Evolutionary conservation across 2,329 filamentous ascomycete genomes (phyloP), one percentile per base, ranked within the genome.

Genomic region (Diaporthe vaccinii): DNA sequence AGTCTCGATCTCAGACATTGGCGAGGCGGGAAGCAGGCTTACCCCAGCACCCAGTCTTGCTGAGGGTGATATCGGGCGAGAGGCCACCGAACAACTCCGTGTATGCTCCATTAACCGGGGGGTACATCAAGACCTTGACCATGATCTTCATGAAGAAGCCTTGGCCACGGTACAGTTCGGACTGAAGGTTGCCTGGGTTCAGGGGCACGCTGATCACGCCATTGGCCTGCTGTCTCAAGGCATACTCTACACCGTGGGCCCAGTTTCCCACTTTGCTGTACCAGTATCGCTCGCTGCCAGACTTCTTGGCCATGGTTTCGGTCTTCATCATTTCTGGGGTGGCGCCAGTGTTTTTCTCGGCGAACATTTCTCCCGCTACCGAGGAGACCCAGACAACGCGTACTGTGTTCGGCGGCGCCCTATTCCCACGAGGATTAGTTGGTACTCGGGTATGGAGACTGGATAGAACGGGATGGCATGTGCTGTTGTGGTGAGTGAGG

Each of bases 261-360:
- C 76, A 79, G 34, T 57, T 76, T 51, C 78, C 80, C 53, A 75
- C 76, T 78, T 82, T 82, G 78, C 79, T 81, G 62, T 75, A 71
- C 58, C 77, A 78, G 73, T 81, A 82, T 22, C 75, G 68, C 12
- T 75, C 65, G 41, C n/a, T 31, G 28, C 36, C 49, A 25, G 51
- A 41, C n/a, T 39, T 51, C 49, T 51, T 51, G 20, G 49, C 49
- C 34, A 25, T n/a, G 53, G n/a, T 36, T 17, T 34, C 53, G 51
- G 53, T 72, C 44, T 39, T 72, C 68, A 58, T 58, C 68, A 58
- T 58, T 4, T 49, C 53, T 14, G 41, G 53, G 36, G 25, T 41
- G 31, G 55, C 67, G 10, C 68, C 51, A 9, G 51, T 31, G 34
- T 41, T 44, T 39, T 44, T 36, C 49, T 34, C 69, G n/a, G 62